Evolutionary conservation across 1,139 yeast genomes (phyloP).

Genomic region (Pichia sp.): DNA sequence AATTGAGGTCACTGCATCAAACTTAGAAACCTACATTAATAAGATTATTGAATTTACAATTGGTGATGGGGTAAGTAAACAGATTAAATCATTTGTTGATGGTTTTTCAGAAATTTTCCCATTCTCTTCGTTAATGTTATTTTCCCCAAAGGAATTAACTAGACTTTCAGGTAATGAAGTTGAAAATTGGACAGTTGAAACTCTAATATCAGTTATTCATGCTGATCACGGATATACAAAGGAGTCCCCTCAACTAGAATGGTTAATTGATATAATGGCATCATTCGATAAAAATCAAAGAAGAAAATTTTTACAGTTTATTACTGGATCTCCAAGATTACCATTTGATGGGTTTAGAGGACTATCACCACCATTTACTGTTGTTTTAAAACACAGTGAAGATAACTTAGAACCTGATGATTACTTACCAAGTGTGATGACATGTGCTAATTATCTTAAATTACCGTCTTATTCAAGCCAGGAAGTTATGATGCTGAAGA

Average conservation of each 20-base stretch:
- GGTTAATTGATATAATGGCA: slow-evolving; percentile 54
- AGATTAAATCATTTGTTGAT: slow-evolving; percentile 60
- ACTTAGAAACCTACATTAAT: slow-evolving; percentile 53
- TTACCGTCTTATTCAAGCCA: slow-evolving; percentile 72
- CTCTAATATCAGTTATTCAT: slow-evolving; percentile 53
- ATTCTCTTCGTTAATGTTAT: slow-evolving; percentile 59
- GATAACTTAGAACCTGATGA: slow-evolving; percentile 64
- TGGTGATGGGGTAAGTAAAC: slow-evolving; percentile 57
- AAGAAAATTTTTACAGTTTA: slow-evolving; percentile 72
- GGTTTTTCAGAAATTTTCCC: slow-evolving; percentile 89
- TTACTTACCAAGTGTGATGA: slow-evolving; percentile 94
- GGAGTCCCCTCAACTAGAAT: slow-evolving; percentile 59
- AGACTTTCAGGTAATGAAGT: slow-evolving; percentile 65
- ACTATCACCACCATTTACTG: slow-evolving; percentile 76
- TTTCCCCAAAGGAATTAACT: slow-evolving; percentile 67
- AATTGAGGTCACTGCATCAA: slow-evolving; percentile 42
- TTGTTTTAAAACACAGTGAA: slow-evolving; percentile 76
- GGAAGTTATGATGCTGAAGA: slow-evolving; percentile 49
- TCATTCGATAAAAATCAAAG: slow-evolving; percentile 49
- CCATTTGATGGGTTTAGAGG: slow-evolving; percentile 94
- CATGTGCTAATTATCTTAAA: slow-evolving; percentile 92
- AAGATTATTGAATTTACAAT: slow-evolving; percentile 56
- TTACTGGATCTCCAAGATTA: slow-evolving; percentile 88
- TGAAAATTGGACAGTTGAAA: slow-evolving; percentile 80
- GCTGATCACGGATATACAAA: slow-evolving; percentile 89